Percentiles rank a stretch among this genome's conserved stretches.
Conservation (phyloP, 208 protist species). For the Wallacemonas sp. region DNA sequence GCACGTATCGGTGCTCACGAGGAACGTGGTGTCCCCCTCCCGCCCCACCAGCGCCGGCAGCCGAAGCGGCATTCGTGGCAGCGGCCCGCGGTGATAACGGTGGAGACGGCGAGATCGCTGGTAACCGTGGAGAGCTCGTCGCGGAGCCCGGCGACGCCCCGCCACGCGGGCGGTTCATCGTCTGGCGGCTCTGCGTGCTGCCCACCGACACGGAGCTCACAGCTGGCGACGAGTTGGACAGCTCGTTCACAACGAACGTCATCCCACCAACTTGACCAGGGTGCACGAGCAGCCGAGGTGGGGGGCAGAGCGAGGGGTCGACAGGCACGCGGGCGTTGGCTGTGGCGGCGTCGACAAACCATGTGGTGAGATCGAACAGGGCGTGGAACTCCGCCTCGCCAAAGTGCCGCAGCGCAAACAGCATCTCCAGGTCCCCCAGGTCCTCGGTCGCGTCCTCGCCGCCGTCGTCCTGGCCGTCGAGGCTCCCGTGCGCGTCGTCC, state of each 20-base stretch:
- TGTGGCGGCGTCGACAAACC: constrained; percentile 79
- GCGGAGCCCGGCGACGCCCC: background rate
- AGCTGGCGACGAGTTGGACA: background rate
- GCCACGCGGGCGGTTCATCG: background rate
- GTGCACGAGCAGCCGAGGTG: background rate
- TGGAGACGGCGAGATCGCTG: background rate
- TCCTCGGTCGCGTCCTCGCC: constrained; percentile 6
- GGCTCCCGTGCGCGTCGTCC: background rate
- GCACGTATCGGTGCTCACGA: constrained; percentile 26
- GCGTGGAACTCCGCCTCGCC: constrained; percentile 66
- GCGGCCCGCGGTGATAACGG: background rate
- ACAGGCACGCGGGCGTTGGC: constrained; percentile 66
- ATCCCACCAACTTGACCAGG: constrained; percentile 3
- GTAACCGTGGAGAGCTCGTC: background rate
- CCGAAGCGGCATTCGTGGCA: background rate
- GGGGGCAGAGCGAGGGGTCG: constrained; percentile 18
- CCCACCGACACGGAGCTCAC: background rate
- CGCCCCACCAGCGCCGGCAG: background rate
- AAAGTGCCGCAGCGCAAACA: constrained; percentile 44
- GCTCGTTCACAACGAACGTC: background rate
- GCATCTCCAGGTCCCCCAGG: constrained; percentile 8
- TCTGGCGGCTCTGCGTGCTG: constrained; percentile 3
- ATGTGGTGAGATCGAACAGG: constrained; percentile 72
- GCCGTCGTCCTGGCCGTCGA: constrained; percentile 9
- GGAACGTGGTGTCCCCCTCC: background rate